Conservation (phyloP, 306 rosid genomes). For the Glycine latifolia region DNA sequence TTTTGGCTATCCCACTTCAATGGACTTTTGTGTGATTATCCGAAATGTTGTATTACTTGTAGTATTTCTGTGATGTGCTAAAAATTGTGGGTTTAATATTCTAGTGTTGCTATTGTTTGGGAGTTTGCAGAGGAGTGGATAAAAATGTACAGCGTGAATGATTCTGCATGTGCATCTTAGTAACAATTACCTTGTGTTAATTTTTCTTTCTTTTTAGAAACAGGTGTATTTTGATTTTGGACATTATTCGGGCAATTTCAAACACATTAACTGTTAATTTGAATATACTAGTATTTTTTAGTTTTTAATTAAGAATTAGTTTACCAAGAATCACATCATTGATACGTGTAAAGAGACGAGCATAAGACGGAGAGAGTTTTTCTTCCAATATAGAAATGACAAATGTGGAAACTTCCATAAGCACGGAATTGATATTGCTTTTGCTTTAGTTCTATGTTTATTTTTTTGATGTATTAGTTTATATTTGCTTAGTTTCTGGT, state of each 20-base stretch:
- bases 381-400: conserved; percentile 1
- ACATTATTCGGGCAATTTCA: neutral
- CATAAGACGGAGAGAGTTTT: neutral
- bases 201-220: neutral
- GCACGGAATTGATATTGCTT: conserved; percentile 38
- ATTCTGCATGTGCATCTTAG: neutral
- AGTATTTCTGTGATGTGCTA: no score
- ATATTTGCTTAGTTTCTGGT: conserved; percentile 8
- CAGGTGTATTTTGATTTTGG: neutral
- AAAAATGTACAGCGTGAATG: neutral
- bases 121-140: neutral
- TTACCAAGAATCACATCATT: neutral
- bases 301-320: neutral
- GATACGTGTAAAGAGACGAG: neutral
- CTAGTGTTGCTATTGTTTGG: no score
- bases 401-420: conserved; percentile 39
- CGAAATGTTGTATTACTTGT: no score
- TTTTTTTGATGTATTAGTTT: neutral
- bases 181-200: no score
- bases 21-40: no score
- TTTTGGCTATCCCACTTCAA: no score
- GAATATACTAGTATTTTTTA: neutral
- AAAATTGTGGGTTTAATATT: no score
- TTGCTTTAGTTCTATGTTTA: conserved; percentile 8
- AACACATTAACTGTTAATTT: neutral